phyloP scores from a whole-genome alignment of 495 filamentous ascomycete species.

The Penicillium waksmanii region DNA sequence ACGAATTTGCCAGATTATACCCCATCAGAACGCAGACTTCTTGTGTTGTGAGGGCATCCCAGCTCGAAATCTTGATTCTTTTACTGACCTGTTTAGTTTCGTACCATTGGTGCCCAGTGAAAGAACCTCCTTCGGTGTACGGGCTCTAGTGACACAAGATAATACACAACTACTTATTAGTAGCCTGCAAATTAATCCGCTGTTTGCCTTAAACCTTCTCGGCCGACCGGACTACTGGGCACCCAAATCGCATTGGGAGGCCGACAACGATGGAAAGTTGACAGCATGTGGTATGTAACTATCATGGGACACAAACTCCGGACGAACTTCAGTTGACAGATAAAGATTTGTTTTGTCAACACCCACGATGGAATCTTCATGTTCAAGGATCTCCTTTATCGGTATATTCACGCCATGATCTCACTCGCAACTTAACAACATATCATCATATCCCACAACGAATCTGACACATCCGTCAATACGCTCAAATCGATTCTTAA shows the following conservation, averaged over 20 bases:
- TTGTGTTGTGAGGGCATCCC: slow-evolving; percentile 9
- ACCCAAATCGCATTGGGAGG: slow-evolving; percentile 13
- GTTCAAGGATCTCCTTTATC: slow-evolving; percentile 17
- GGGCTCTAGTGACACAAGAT: slow-evolving; percentile 9
- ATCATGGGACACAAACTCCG: not conserved
- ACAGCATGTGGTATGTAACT: slow-evolving; percentile 12
- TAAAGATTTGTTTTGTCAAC: slow-evolving; percentile 19
- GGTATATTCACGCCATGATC: slow-evolving; percentile 17
- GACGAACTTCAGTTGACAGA: not conserved
- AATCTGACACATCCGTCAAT: slow-evolving; percentile 13
- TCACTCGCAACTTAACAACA: slow-evolving; percentile 12
- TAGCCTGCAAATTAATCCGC: slow-evolving; percentile 10
- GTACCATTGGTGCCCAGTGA: slow-evolving; percentile 14
- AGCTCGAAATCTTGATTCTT: not conserved
- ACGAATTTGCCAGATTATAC: not conserved
- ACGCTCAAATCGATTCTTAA: slow-evolving; percentile 15
- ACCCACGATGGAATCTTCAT: slow-evolving; percentile 21
- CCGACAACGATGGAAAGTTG: slow-evolving; percentile 8
- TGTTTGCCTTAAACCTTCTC: slow-evolving; percentile 8
- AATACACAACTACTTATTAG: slow-evolving; percentile 9
- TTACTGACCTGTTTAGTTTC: slow-evolving; percentile 5
- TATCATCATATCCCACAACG: slow-evolving; percentile 19
- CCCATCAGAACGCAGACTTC: slow-evolving; percentile 3
- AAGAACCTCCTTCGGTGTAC: slow-evolving; percentile 14
- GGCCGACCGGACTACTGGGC: slow-evolving; percentile 10